Evolutionary conservation across 2,329 filamentous ascomycete species (phyloP), one percentile per base, ranked within the genome.

Genomic region (Sporothrix brunneoviolacea): DNA sequence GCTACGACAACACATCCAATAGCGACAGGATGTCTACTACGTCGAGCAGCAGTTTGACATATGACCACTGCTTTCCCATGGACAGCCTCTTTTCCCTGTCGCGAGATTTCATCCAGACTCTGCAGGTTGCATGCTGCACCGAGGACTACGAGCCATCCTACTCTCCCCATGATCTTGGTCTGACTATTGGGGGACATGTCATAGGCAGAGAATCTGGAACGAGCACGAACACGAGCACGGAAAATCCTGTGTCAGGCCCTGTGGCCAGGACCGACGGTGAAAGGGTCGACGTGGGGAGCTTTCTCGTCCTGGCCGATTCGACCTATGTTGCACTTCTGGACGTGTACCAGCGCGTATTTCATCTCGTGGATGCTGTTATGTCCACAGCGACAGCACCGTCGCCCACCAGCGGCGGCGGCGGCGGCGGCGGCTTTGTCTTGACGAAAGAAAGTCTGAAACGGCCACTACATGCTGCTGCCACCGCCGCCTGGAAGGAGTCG

Each of bases 41-140:
- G 13, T 30, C 42, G 9, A 32, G 30, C 8, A 36, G n/a, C 42
- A 36, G 32, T 32, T 35, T 32, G 16, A 15, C 21, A 8, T 33
- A 61, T 53, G 36, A 52, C 48, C 21, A 52, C 54, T 51, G 63
- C 59, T 72, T 71, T 40, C 68, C 69, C 3, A 64, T 71, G 30
- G 67, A 70, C 40, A 64, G 65, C 32, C 65, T 72, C 59, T 72
- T 71, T 58, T 62, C 67, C 48, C 60, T 71, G 21, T 70, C 69
- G 4, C 63, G 64, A 8, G 51, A 58, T 6, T 64, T 71, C 8
- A 61, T 68, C 15, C 63, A 70, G 30, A 60, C 66, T 1, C 54
- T 70, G 6, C 62, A 68, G 15, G 52, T 19, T 6, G 45, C 41
- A 6, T 53, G 51, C 24, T 28, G 9, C n/a, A 24, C 16, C 4